phyloP scores from a whole-genome alignment of 768 basidiomycete species.

The Lenzites betulinus region DNA sequence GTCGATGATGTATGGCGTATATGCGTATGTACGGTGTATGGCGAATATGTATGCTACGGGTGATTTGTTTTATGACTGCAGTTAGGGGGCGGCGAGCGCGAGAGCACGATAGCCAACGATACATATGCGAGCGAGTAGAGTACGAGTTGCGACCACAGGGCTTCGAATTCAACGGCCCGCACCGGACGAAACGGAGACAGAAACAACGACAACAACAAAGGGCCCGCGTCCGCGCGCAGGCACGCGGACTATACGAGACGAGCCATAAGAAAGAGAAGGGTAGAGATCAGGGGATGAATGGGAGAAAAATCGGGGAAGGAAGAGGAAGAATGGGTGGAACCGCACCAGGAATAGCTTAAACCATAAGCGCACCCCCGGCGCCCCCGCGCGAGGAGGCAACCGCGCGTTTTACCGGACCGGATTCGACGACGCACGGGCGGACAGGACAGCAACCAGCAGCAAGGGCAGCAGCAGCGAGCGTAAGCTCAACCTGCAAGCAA shows the following conservation, averaged over 20 bases:
- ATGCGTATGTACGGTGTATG: slow-evolving; percentile 5
- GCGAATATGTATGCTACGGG: slow-evolving; percentile 15
- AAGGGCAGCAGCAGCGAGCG: too few species aligned
- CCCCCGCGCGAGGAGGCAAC: slow-evolving; percentile 10
- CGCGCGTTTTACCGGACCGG: slow-evolving; percentile 4
- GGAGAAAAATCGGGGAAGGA: neutral
- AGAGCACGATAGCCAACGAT: slow-evolving; percentile 23
- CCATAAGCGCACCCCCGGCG: slow-evolving; percentile 14
- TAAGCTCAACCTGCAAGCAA: neutral
- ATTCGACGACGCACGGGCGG: too few species aligned
- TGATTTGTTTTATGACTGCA: neutral
- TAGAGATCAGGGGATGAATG: neutral
- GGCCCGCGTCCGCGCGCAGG: neutral
- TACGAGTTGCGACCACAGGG: slow-evolving; percentile 1
- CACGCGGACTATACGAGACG: neutral
- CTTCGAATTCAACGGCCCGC: neutral
- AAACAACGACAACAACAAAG: neutral
- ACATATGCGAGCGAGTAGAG: slow-evolving; percentile 23
- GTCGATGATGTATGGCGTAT: slow-evolving; percentile 6
- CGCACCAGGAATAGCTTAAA: slow-evolving; percentile 17
- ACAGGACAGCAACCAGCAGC: too few species aligned
- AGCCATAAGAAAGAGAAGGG: neutral
- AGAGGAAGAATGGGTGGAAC: slow-evolving; percentile 10
- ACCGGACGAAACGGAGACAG: neutral
- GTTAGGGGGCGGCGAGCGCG: slow-evolving; percentile 11